Conservation (phyloP, 2,329 filamentous ascomycete genomes). For the Gnomoniopsis sp. region DNA sequence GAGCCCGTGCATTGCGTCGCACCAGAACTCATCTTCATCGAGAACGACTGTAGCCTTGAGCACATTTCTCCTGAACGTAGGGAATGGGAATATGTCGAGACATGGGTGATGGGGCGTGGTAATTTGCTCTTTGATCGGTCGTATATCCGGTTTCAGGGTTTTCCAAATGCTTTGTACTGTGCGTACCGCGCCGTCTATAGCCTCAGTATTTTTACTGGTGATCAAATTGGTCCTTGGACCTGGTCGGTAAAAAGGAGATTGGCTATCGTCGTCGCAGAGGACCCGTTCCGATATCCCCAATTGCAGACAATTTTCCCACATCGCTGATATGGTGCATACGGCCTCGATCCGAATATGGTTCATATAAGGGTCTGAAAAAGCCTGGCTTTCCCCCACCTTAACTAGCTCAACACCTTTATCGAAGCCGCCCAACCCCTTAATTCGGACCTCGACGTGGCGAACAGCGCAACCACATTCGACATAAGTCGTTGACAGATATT, state of each 20-base stretch:
- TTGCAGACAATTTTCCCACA: constrained; percentile 19
- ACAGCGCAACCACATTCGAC: constrained; percentile 18
- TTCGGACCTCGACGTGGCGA: constrained; percentile 16
- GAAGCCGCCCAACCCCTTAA: background rate
- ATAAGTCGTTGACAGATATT: background rate
- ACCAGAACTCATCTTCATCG: constrained; percentile 23
- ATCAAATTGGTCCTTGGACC: background rate
- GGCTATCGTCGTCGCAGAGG: constrained; percentile 24
- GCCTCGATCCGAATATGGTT: constrained; percentile 26
- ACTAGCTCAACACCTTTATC: constrained; percentile 9
- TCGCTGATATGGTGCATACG: constrained; percentile 25
- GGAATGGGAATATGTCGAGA: constrained; percentile 26
- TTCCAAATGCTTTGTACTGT: constrained; percentile 23
- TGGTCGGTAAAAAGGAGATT: constrained; percentile 26
- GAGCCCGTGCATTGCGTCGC: constrained; percentile 24
- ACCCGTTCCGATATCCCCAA: constrained; percentile 24
- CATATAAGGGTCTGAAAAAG: constrained; percentile 22
- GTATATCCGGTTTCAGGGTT: constrained; percentile 23
- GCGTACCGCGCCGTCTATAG: constrained; percentile 13
- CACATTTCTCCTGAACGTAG: constrained; percentile 23
- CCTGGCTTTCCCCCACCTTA: constrained; percentile 14
- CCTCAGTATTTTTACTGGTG: background rate
- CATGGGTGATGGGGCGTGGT: constrained; percentile 21
- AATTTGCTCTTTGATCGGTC: constrained; percentile 23
- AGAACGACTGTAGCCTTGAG: constrained; percentile 15